Evolutionary conservation across 768 basidiomycete genomes (phyloP), one percentile per base, ranked within the genome.

Genomic region (Auriscalpium orientale): DNA sequence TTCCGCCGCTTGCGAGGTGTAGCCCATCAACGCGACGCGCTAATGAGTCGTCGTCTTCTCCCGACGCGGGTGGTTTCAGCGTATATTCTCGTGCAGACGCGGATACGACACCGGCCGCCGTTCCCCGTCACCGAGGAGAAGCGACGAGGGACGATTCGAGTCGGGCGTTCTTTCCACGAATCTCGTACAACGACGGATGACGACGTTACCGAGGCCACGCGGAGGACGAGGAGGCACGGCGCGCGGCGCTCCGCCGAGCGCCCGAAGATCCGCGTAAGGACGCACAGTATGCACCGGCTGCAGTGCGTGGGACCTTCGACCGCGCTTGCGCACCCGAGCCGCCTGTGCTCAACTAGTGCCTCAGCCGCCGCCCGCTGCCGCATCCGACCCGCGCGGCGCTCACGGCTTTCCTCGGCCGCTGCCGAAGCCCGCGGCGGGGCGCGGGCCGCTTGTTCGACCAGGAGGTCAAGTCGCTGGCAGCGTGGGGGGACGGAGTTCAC

Each of bases 1-100:
- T 55, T 85, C 83, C 15, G 15, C 78, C 78, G 1, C 74, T 87
- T n/a, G 68, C 56, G 33, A 65, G 68, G 11, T 65, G 56, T 52
- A 58, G 33, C 64, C 68, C 4, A 38, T 66, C 20, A 65, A 54
- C 3, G 57, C 64, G 0, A 56, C 51, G 36, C 28, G 36, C 8
- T 38, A 51, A n/a, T 44, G 54, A 1, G 28, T 28, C 28, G 4
- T 4, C 28, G 28, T 28, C 28, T 28, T 28, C 28, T 28, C 28
- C 28, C 28, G 28, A 28, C 28, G 28, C 28, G 28, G 28, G 28
- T 28, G 22, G 28, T 28, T 28, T 28, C 28, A 7, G 28, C 28
- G 7, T 28, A 28, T 7, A 5, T 5, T 28, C 28, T 28, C 28
- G 28, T 28, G 28, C 28, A 28, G 28, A 28, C 28, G 28, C 28